Percentiles rank a stretch among this genome's conserved stretches.
These are phyloP conservation scores for Odonthalia washingtoniensis DNA, from an alignment of 31 red algal species.

Conservation along the genomic window DNA sequence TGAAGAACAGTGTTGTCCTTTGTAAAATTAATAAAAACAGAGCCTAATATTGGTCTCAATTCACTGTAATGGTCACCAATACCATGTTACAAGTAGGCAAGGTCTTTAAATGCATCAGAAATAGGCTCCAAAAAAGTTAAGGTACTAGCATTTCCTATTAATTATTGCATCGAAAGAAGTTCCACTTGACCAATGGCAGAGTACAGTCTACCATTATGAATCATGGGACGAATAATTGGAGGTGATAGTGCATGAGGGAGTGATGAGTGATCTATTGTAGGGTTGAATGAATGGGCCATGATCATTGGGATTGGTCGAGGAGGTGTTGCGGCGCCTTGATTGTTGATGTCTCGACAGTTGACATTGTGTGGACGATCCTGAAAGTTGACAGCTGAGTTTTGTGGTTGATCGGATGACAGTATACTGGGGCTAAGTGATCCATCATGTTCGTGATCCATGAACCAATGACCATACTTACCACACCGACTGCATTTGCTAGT, in stretches of 20 bases:
- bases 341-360: background rate
- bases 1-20: too few relatives aligned
- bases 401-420: too few relatives aligned
- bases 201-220: constrained; percentile 37
- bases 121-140: background rate
- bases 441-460: background rate
- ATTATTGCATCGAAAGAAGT: background rate
- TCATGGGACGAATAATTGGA: background rate
- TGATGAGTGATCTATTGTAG: background rate
- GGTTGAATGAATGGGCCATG: background rate
- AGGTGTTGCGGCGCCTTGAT: background rate
- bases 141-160: background rate
- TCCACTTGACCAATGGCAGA: constrained; percentile 25
- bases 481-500: background rate
- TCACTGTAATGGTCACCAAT: constrained; percentile 26
- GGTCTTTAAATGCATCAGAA: background rate
- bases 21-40: too few relatives aligned
- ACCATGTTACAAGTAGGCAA: constrained; percentile 32
- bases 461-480: constrained; percentile 31
- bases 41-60: too few relatives aligned
- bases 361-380: background rate
- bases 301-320: too few relatives aligned
- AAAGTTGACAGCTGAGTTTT: background rate
- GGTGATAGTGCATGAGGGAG: too few relatives aligned
- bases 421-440: too few relatives aligned